Percentiles rank a stretch among this genome's conserved stretches.
Evolutionary conservation across 768 basidiomycete genomes (phyloP).

Genomic region (Russula ochroleuca): DNA sequence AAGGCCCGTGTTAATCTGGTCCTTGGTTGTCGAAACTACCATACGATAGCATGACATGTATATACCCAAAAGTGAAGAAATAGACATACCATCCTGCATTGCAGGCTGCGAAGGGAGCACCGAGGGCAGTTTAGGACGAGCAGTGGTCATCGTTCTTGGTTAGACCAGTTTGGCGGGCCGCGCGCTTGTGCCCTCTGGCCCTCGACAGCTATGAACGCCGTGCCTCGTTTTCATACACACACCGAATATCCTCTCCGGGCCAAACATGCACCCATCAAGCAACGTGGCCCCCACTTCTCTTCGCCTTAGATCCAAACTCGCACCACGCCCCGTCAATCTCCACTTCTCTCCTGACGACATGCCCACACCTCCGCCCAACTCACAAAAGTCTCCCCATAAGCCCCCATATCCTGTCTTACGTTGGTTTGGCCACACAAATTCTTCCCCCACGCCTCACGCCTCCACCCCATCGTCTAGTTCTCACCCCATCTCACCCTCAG

Average conservation of each 20-base stretch:
- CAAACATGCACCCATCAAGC: constrained; percentile 14
- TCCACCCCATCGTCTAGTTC: neutral
- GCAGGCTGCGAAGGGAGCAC: constrained; percentile 27
- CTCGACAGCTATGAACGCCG: too few species aligned
- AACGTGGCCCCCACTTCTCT: neutral
- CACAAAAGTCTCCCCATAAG: constrained; percentile 19
- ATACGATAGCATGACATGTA: neutral
- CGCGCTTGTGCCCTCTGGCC: neutral
- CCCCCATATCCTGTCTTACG: constrained; percentile 38
- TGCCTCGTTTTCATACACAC: too few species aligned
- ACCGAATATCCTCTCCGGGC: neutral
- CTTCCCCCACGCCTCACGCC: constrained; percentile 37
- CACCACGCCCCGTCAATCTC: neutral
- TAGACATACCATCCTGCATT: constrained; percentile 24
- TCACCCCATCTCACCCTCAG: constrained; percentile 11
- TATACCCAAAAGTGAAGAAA: too few species aligned
- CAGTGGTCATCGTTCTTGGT: constrained; percentile 1
- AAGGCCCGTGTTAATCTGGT: constrained; percentile 51
- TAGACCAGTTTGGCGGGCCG: neutral
- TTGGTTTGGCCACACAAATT: constrained; percentile 42
- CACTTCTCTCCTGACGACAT: constrained; percentile 9
- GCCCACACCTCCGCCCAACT: constrained; percentile 19
- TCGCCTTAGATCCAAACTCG: constrained; percentile 1
- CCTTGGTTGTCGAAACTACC: constrained; percentile 47
- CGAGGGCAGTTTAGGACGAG: constrained; percentile 28